Conservation (phyloP, 805 yeast species). For the Myxozyma lipomycoides region DNA sequence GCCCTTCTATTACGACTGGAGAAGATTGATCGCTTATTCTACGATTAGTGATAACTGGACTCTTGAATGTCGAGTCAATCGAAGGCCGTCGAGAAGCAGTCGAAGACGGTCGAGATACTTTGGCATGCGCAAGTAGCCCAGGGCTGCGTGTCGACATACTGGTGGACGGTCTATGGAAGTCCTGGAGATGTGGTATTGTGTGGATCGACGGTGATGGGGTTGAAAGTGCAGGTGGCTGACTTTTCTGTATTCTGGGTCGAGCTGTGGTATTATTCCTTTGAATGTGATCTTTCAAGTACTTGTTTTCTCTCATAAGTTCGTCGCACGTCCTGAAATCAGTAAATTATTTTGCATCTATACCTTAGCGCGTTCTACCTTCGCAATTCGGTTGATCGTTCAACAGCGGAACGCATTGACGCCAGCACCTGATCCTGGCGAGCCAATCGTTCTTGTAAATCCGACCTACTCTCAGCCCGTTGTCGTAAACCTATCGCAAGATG, state of each 20-base stretch:
- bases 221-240: no score
- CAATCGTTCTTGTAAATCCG: not conserved
- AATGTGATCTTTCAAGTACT: not conserved
- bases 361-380: no score
- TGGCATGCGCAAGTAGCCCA: not conserved
- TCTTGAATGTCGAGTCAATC: not conserved
- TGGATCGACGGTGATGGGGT: no score
- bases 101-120: not conserved
- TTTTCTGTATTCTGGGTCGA: no score
- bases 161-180: not conserved
- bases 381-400: not conserved
- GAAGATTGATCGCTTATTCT: no score
- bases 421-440: conserved; percentile 2
- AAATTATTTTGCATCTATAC: not conserved
- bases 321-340: not conserved
- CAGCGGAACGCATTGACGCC: not conserved
- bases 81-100: not conserved
- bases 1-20: no score
- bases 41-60: not conserved
- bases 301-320: not conserved
- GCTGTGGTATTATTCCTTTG: no score
- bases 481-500: conserved; percentile 8
- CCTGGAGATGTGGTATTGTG: no score
- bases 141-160: not conserved
- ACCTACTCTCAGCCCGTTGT: not conserved